phyloP scores from a whole-genome alignment of 768 basidiomycete genomes.

The Mycena filopes region DNA sequence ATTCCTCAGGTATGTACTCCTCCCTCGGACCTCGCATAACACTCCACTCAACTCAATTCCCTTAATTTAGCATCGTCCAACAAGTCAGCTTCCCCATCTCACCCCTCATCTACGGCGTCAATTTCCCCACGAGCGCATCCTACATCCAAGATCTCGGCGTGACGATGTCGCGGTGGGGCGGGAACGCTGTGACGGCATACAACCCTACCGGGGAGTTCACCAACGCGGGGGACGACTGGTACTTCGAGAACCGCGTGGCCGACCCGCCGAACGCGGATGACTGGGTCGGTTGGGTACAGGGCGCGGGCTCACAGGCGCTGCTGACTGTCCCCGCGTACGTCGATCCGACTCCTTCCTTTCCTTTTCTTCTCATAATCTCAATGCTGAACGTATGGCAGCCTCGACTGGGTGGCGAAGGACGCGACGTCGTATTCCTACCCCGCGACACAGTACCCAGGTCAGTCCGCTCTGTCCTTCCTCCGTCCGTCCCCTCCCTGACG shows the following conservation, averaged over 20 bases:
- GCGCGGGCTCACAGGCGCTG: constrained; percentile 55
- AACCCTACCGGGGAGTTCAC: constrained; percentile 62
- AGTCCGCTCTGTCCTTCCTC: constrained; percentile 7
- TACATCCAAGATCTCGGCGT: constrained; percentile 62
- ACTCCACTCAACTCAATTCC: too few species aligned
- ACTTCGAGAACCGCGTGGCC: constrained; percentile 59
- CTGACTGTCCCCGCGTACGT: constrained; percentile 64
- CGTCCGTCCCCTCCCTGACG: neutral
- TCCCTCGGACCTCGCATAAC: too few species aligned
- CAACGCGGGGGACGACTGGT: constrained; percentile 67
- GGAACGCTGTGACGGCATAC: constrained; percentile 65
- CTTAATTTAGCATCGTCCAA: constrained; percentile 47
- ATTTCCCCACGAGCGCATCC: constrained; percentile 59
- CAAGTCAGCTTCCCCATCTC: constrained; percentile 52
- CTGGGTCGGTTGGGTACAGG: constrained; percentile 61
- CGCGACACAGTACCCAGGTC: constrained; percentile 54
- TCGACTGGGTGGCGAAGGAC: constrained; percentile 69
- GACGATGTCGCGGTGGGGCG: constrained; percentile 64
- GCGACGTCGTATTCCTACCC: constrained; percentile 64
- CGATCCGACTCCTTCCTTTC: neutral
- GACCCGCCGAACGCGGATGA: constrained; percentile 54
- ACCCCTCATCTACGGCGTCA: constrained; percentile 63
- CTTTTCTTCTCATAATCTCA: neutral
- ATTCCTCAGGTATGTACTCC: constrained; percentile 49
- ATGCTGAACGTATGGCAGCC: too few species aligned